These are phyloP conservation scores for Fagus crenata DNA, from an alignment of 306 rosid species.

Conservation along the genomic window DNA sequence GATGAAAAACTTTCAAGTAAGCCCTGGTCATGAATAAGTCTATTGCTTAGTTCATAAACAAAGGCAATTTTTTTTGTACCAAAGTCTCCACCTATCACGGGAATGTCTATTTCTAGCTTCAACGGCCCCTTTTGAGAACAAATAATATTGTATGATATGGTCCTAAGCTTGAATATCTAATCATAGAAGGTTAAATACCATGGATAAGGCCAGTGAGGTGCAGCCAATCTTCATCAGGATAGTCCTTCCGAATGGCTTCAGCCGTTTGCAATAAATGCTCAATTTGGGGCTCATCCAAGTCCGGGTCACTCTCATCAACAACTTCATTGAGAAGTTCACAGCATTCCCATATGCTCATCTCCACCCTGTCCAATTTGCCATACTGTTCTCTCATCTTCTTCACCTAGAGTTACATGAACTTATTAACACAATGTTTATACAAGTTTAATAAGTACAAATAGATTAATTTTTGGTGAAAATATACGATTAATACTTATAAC, in stretches of 20 bases:
- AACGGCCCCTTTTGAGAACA: too few species aligned
- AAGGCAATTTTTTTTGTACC: too few species aligned
- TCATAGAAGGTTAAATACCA: slow-evolving; percentile 37
- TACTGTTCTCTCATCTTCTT: slow-evolving; percentile 71
- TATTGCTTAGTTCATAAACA: too few species aligned
- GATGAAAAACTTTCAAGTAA: too few species aligned
- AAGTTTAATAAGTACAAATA: too few species aligned
- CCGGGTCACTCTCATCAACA: slow-evolving; percentile 87
- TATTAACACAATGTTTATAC: slow-evolving; percentile 6
- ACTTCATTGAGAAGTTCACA: slow-evolving; percentile 79
- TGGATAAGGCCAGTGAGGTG: slow-evolving; percentile 84
- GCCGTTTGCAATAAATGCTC: slow-evolving; percentile 79
- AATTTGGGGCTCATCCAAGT: slow-evolving; percentile 80
- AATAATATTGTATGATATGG: too few species aligned
- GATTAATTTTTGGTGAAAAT: too few species aligned
- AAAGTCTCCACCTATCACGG: too few species aligned
- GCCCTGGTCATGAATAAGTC: too few species aligned
- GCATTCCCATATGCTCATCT: slow-evolving; percentile 88
- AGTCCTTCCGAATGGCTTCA: slow-evolving; percentile 77
- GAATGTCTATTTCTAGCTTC: too few species aligned
- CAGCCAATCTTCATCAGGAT: slow-evolving; percentile 76
- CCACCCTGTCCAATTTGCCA: slow-evolving; percentile 59
- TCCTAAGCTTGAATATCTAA: too few species aligned
- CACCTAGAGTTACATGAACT: slow-evolving; percentile 39
- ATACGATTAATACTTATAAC: too few species aligned